Evolutionary conservation across 345 rosid genomes (phyloP).

Genomic region (Rhodamnia argentea): DNA sequence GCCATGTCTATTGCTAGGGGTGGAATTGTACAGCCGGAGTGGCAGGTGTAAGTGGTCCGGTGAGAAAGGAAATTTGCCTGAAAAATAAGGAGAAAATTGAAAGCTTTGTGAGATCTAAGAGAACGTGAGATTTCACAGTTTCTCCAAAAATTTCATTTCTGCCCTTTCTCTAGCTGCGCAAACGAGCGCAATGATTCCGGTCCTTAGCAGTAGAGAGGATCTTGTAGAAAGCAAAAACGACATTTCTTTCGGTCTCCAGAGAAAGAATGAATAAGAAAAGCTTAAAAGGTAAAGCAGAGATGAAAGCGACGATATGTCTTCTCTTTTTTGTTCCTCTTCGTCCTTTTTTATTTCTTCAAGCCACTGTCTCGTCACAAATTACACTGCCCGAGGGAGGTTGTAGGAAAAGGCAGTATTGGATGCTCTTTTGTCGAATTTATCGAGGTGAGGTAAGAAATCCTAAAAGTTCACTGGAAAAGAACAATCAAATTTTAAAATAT

Average conservation of each 20-base stretch:
- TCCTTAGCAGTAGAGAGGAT: not conserved
- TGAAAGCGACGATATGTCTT: not conserved
- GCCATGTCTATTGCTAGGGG: too few species aligned
- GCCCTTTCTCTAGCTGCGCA: not conserved
- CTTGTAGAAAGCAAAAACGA: not conserved
- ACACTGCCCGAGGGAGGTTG: not conserved
- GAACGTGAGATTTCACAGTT: not conserved
- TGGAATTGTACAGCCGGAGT: too few species aligned
- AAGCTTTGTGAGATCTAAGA: not conserved
- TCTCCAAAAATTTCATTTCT: not conserved
- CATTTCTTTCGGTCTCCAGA: not conserved
- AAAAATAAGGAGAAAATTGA: not conserved
- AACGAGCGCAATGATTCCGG: not conserved
- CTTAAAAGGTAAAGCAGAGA: not conserved
- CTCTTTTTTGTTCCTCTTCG: not conserved
- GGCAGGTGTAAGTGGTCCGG: not conserved
- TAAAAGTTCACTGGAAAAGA: not conserved
- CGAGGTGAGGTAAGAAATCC: not conserved
- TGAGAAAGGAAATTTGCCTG: not conserved
- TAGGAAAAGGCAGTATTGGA: not conserved
- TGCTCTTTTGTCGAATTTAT: not conserved
- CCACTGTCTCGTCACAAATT: not conserved
- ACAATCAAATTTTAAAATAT: accelerated
- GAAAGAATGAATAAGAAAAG: not conserved
- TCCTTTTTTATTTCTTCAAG: not conserved